Evolutionary conservation across 2,329 filamentous ascomycete genomes (phyloP), one percentile per base, ranked within the genome.

Genomic region (Epichloe bromicola): DNA sequence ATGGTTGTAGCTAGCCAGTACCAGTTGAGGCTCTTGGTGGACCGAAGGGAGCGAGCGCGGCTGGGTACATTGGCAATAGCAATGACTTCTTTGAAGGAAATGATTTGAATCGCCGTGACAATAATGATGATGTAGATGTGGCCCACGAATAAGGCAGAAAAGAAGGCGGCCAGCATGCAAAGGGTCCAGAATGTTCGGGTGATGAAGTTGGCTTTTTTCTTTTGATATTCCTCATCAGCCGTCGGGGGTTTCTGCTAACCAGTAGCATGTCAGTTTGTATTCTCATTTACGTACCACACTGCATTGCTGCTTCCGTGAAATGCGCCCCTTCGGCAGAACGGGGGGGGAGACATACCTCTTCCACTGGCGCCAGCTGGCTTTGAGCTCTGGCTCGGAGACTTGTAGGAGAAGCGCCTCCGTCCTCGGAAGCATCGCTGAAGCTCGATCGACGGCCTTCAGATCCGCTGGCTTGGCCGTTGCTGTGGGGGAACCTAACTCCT

Each of bases 51-150:
- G 63, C 91, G 85, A 56, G 90, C 90, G 62, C 86, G 83, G 67
- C 88, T 95, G 50, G 93, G 90, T 7, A 97, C 88, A 65, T 91
- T 95, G 59, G 91, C 86, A 62, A 98, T 97, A 56, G 91, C 90
- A 64, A 98, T 97, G 62, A 98, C 93, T 71, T 98, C 93, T 74
- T 96, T 97, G 80, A 97, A 98, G 51, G 88, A 96, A 60, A 98
- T 79, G 66, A 98, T 91, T 71, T 98, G 93, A 54, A 98, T 78
- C 46, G 86, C 86, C 30, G 93, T 97, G 60, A 96, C 86, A 65
- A 96, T 83, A 61, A 83, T 83, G 65, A 98, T 88, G 66, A 98
- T 86, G 74, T 97, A 98, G 67, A 98, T 89, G 71, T 98, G 93
- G 55, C 93, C 93, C 63, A 90, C 88, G 72, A 96, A 94, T 69